Conservation (phyloP, 2,329 filamentous ascomycete genomes). For the Pestalotiopsis fici region DNA sequence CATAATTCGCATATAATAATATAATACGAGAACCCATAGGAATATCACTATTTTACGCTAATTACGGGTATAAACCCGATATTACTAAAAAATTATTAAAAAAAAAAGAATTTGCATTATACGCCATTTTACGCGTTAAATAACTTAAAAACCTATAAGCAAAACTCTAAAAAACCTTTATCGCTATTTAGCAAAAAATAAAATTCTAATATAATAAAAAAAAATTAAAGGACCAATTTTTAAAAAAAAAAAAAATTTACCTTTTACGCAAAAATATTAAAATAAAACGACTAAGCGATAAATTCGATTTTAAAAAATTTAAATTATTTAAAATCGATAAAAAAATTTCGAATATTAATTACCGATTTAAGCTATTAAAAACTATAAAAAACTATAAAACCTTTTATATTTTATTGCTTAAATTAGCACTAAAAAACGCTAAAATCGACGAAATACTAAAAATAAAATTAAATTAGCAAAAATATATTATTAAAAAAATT, state of each 20-base stretch:
- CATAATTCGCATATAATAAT: not conserved
- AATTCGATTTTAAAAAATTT: not conserved
- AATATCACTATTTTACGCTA: slow-evolving; percentile 2
- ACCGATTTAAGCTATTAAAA: not conserved
- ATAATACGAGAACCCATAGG: not conserved
- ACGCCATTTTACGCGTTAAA: slow-evolving; percentile 5
- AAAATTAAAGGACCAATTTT: slow-evolving; percentile 13
- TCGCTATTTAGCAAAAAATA: not conserved
- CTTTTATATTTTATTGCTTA: not conserved
- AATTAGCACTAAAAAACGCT: not conserved
- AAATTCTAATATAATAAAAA: not conserved
- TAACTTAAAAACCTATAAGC: slow-evolving; percentile 11
- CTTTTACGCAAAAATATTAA: not conserved
- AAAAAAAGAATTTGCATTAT: slow-evolving; percentile 16
- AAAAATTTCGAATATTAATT: not conserved
- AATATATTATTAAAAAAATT: slow-evolving; percentile 11
- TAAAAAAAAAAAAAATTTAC: slow-evolving; percentile 3
- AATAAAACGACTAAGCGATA: not conserved
- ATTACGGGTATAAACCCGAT: not conserved
- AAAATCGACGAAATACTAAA: not conserved
- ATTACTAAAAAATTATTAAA: slow-evolving; percentile 9
- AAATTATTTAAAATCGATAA: not conserved
- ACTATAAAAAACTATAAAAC: not conserved
- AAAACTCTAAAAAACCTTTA: slow-evolving; percentile 6
- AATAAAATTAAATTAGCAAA: slow-evolving; percentile 10